Conservation (phyloP, 768 basidiomycete species). For the Strobilomyces echinocephalus region DNA sequence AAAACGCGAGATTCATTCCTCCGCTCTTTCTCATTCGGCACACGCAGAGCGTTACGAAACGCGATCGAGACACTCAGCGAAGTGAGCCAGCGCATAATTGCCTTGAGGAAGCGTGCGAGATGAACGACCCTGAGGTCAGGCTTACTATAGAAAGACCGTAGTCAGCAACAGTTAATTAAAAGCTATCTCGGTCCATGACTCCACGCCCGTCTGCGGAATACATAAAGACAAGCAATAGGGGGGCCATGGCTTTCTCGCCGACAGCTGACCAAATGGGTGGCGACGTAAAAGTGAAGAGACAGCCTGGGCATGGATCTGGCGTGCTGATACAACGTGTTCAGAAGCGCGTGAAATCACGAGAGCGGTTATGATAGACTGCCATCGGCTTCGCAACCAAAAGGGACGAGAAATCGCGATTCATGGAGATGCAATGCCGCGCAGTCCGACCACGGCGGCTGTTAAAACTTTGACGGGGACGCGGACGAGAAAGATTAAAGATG, state of each 20-base stretch:
- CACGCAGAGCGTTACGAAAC: conserved; percentile 32
- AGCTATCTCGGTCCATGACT: conserved; percentile 31
- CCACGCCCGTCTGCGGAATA: conserved; percentile 34
- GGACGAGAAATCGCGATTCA: conserved; percentile 22
- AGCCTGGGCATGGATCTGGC: conserved; percentile 30
- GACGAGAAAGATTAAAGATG: not conserved
- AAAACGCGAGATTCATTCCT: conserved; percentile 36
- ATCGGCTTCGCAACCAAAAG: conserved; percentile 24
- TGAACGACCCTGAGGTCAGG: conserved; percentile 25
- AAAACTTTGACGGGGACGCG: conserved; percentile 8
- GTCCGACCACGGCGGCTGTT: conserved; percentile 15
- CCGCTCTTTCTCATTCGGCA: conserved; percentile 28
- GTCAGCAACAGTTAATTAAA: conserved; percentile 31
- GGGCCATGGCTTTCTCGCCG: conserved; percentile 26
- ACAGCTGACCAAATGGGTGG: conserved; percentile 18
- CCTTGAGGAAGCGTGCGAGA: conserved; percentile 31
- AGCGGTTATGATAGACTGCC: conserved; percentile 31
- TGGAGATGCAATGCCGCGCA: conserved; percentile 12
- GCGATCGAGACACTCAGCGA: conserved; percentile 33
- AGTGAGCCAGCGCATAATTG: conserved; percentile 35
- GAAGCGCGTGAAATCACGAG: conserved; percentile 34
- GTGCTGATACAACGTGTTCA: conserved; percentile 34
- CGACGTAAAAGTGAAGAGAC: conserved; percentile 33
- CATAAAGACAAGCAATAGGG: conserved; percentile 33
- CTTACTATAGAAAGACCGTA: conserved; percentile 19